Base-by-base conservation (phyloP, 805 yeast genomes). In the Candida insectorum region DNA sequence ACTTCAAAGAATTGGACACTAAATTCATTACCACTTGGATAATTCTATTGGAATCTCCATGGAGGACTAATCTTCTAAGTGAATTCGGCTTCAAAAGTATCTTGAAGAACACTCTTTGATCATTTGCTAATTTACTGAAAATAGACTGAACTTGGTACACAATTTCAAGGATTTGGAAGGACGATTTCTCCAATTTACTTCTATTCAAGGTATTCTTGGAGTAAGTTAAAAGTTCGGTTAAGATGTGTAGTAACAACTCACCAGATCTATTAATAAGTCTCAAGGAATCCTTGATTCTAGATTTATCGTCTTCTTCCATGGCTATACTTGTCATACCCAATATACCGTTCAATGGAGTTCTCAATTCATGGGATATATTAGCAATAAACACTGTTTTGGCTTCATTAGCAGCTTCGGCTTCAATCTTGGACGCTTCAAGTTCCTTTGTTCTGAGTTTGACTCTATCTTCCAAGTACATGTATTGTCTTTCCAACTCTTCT, bases 281-380 rank as follows among this genome's bases (percentile, higher is more conserved):
- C 47, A 89, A 62, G 12, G 89, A 81, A 30, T 81, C 80, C 48
- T 83, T 82, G 10, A 88, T 79, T 44, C 79, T 77, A 10, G 66
- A 58, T 4, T 70, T 69, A 45, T 85, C 91, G 18, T 68, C 69
- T 54, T 93, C 97, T 14, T 85, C 93, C 85, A 88, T 79, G 5
- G 96, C 89, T 36, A 91, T 83, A 2, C 95, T 84, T 0, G 97
- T 85, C 89, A 91, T 85, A 43, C 97, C 97, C 34, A 93, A 64
- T 26, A 93, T 93, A 54, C 98, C 98, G 56, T 93, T 93, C 41
- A 93, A 66, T 2, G 98, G 98, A 0, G 97, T 93, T 47, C 97
- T 75, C 51, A 93, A 69, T 62, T 93, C 98, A 56, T 5, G 60
- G 4, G 62, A 56, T 15, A 55, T 54, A 39, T 56, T 55, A 16